These are phyloP conservation scores for Zygoascus bituminiphila DNA, from an alignment of 805 yeast species.

Conservation along the genomic window DNA sequence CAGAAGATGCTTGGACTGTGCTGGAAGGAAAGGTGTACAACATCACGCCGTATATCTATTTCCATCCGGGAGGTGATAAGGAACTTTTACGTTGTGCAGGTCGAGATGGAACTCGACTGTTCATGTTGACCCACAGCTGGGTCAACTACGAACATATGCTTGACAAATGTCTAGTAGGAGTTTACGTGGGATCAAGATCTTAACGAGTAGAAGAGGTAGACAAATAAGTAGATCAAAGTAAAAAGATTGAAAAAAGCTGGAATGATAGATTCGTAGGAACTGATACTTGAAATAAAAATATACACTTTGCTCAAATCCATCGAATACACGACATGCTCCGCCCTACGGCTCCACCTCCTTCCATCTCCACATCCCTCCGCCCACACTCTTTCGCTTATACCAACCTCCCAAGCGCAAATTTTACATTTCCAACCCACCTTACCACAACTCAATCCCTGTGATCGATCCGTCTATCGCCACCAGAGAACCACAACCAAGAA, in stretches of 20 bases:
- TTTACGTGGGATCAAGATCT: constrained; percentile 26
- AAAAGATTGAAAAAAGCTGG: too few species aligned
- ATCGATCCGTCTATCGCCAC: not conserved
- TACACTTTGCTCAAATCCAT: too few species aligned
- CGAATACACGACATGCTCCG: too few species aligned
- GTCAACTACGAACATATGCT: constrained; percentile 79
- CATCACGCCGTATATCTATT: constrained; percentile 71
- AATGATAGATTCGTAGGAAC: too few species aligned
- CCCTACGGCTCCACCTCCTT: too few species aligned
- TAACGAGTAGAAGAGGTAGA: too few species aligned
- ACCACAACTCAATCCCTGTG: not conserved
- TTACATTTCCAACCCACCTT: not conserved
- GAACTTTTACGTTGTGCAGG: constrained; percentile 78
- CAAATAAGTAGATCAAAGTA: too few species aligned
- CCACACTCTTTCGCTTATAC: too few species aligned
- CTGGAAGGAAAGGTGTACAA: constrained; percentile 77
- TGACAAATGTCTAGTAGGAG: constrained; percentile 70
- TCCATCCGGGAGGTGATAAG: constrained; percentile 89
- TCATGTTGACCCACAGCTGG: constrained; percentile 63
- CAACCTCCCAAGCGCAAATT: not conserved
- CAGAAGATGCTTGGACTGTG: constrained; percentile 80
- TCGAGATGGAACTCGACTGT: constrained; percentile 66
- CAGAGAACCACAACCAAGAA: not conserved
- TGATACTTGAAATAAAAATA: too few species aligned
- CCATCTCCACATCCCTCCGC: too few species aligned